Conservation (phyloP, 2,329 filamentous ascomycete species). For the Epichloe gansuensis region DNA sequence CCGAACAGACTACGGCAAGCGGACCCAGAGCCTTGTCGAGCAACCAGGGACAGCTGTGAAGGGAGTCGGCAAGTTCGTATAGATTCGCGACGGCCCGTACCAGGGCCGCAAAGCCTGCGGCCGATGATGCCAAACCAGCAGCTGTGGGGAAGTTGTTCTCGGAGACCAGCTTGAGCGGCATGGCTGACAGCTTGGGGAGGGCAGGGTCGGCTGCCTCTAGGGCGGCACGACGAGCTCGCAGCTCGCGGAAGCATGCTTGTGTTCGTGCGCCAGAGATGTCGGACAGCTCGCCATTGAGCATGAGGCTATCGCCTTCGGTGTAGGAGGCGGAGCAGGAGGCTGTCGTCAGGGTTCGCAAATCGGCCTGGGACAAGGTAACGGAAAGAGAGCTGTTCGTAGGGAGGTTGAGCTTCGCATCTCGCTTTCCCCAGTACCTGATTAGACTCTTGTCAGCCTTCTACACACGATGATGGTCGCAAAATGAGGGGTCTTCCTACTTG, state of each 20-base stretch:
- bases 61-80: constrained; percentile 76
- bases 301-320: constrained; percentile 54
- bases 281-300: constrained; percentile 72
- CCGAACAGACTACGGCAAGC: constrained; percentile 90
- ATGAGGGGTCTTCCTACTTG: constrained; percentile 47
- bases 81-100: constrained; percentile 84
- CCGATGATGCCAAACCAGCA: constrained; percentile 69
- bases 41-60: constrained; percentile 75
- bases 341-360: constrained; percentile 91
- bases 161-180: constrained; percentile 76
- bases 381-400: constrained; percentile 97
- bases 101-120: constrained; percentile 56
- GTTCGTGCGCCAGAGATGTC: constrained; percentile 81
- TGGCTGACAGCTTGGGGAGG: constrained; percentile 68
- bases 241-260: constrained; percentile 85
- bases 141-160: constrained; percentile 99
- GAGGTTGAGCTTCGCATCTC: constrained; percentile 84
- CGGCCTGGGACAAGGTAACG: constrained; percentile 86
- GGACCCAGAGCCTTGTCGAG: constrained; percentile 86
- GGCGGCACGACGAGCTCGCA: constrained; percentile 62
- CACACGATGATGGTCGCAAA: not conserved
- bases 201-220: constrained; percentile 61
- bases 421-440: constrained; percentile 82
- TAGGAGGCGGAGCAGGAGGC: constrained; percentile 76
- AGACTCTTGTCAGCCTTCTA: constrained; percentile 1